phyloP scores from a whole-genome alignment of 495 filamentous ascomycete species.

The Articulospora tetracladia region DNA sequence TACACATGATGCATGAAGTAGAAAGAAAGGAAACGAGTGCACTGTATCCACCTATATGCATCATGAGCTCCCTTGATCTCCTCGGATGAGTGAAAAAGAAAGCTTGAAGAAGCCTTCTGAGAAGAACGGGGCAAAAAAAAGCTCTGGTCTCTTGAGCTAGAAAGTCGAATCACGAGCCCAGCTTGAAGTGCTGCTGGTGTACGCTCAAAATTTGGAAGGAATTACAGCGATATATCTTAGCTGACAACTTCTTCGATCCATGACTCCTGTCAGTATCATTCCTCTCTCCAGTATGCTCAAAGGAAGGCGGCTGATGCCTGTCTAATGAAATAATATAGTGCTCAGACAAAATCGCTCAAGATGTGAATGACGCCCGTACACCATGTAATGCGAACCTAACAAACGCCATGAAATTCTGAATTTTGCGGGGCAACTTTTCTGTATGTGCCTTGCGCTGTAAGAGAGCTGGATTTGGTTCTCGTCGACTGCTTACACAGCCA shows the following conservation, averaged over 20 bases:
- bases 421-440: slow-evolving; percentile 25
- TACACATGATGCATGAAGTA: slow-evolving; percentile 18
- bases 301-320: slow-evolving; percentile 21
- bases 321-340: slow-evolving; percentile 28
- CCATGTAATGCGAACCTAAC: slow-evolving; percentile 27
- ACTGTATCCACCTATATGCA: slow-evolving; percentile 19
- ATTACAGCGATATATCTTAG: slow-evolving; percentile 23
- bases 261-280: slow-evolving; percentile 7
- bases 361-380: slow-evolving; percentile 27
- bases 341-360: slow-evolving; percentile 24
- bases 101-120: slow-evolving; percentile 13
- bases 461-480: slow-evolving; percentile 18
- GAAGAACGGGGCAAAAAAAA: slow-evolving; percentile 1
- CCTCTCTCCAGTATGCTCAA: slow-evolving; percentile 13
- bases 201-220: slow-evolving; percentile 12
- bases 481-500: slow-evolving; percentile 17
- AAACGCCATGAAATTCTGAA: slow-evolving; percentile 34
- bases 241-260: slow-evolving; percentile 12
- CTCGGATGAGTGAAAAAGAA: slow-evolving; percentile 2
- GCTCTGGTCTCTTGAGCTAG: slow-evolving; percentile 5
- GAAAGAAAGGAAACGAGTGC: slow-evolving; percentile 5
- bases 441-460: slow-evolving; percentile 18
- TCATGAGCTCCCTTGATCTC: not conserved
- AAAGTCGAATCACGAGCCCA: slow-evolving; percentile 10
- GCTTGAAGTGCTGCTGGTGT: not conserved